A percentile compares a stretch with the other conserved stretches of the same genome.
These are phyloP conservation scores for Alternaria triticimaculans DNA, from an alignment of 2,329 filamentous ascomycete genomes.

Conservation along the genomic window DNA sequence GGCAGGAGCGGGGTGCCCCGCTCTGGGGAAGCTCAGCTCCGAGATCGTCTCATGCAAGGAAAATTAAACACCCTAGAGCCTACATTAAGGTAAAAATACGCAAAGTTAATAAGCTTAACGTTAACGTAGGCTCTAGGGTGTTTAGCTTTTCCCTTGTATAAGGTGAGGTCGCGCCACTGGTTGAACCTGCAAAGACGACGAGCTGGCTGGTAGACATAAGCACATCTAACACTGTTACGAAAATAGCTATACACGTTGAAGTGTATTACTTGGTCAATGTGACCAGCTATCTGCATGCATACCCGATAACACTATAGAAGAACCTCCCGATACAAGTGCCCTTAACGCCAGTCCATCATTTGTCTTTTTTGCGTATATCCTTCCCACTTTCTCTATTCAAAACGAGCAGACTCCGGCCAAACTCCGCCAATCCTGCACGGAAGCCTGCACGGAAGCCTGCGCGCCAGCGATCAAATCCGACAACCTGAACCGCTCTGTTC, in stretches of 20 bases:
- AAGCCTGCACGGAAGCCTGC: not conserved
- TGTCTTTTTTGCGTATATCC: not conserved
- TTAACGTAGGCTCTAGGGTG: not conserved
- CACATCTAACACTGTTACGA: not conserved
- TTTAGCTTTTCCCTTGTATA: not conserved
- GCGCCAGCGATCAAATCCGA: not conserved
- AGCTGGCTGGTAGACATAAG: not conserved
- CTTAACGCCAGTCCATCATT: not conserved
- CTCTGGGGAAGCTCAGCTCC: not conserved
- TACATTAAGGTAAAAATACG: not conserved
- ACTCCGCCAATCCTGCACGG: not conserved
- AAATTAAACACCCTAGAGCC: not conserved
- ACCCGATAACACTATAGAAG: not conserved
- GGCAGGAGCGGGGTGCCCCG: not conserved
- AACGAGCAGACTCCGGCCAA: not conserved
- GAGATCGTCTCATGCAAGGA: not conserved
- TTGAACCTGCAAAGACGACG: not conserved
- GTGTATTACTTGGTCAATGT: not conserved
- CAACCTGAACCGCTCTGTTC: not conserved
- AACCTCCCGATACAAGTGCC: not conserved
- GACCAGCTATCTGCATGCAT: not conserved
- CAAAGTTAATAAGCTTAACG: not conserved
- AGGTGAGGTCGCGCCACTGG: not conserved
- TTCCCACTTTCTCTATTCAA: not conserved
- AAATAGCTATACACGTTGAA: not conserved